These are phyloP conservation scores for Sicyos baderoa DNA, from an alignment of 306 rosid genomes.

Conservation along the genomic window DNA sequence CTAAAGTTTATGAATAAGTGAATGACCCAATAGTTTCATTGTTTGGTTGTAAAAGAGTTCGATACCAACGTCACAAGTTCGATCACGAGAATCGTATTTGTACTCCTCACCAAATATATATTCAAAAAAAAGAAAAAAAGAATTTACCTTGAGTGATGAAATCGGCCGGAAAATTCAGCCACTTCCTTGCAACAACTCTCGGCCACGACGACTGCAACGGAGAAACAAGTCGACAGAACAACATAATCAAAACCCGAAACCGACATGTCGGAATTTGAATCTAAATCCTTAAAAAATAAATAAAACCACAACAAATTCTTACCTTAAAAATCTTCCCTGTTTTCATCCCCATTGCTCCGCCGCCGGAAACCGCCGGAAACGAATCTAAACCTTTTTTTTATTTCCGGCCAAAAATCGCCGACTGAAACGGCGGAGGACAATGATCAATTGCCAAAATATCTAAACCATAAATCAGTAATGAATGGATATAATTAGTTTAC, in stretches of 20 bases:
- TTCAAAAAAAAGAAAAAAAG: no score
- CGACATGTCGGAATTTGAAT: neutral
- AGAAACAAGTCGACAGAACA: conserved; percentile 7
- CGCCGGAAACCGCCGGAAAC: conserved; percentile 3
- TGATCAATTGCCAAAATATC: neutral
- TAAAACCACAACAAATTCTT: neutral
- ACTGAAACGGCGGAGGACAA: conserved; percentile 15
- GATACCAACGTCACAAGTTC: no score
- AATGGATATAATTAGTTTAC: no score
- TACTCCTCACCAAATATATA: no score
- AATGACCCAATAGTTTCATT: no score
- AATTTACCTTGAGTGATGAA: conserved; percentile 32
- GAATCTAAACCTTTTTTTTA: neutral
- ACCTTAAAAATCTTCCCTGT: conserved; percentile 52
- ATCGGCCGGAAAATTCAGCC: conserved; percentile 55
- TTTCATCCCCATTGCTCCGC: conserved; percentile 49
- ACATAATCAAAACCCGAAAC: neutral
- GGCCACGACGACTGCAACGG: conserved; percentile 56
- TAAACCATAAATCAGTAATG: neutral
- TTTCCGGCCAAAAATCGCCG: neutral
- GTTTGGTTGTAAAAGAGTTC: no score
- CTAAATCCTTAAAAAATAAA: neutral
- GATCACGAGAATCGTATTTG: no score
- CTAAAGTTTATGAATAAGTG: no score
- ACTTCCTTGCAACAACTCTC: conserved; percentile 43